Conservation (phyloP, 2,329 filamentous ascomycete genomes). For the Stylonectria norvegica region DNA sequence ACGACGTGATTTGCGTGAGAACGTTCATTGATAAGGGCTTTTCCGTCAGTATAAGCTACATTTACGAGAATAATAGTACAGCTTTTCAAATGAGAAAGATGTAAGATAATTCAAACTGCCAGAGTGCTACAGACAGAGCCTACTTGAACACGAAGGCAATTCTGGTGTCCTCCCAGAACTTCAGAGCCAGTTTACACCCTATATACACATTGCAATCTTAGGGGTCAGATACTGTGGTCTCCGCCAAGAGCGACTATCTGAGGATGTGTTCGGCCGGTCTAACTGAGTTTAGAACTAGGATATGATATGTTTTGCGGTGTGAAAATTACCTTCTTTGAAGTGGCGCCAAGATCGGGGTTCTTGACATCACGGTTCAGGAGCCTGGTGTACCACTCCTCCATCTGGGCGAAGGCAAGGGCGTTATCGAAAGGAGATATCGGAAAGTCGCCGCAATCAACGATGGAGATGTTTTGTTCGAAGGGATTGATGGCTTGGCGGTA, state of each 20-base stretch:
- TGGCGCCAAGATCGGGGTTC: neutral
- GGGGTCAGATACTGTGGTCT: slow-evolving; percentile 4
- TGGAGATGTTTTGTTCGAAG: slow-evolving; percentile 1
- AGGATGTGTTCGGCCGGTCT: slow-evolving; percentile 2
- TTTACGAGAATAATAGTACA: too few relatives aligned
- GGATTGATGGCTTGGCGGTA: slow-evolving; percentile 2
- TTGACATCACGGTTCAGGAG: slow-evolving; percentile 1
- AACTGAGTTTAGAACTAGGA: neutral
- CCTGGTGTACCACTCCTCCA: slow-evolving; percentile 6
- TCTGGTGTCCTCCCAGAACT: too few relatives aligned
- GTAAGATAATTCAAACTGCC: too few relatives aligned
- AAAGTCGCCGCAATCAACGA: slow-evolving; percentile 6
- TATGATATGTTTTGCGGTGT: neutral
- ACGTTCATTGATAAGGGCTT: too few relatives aligned
- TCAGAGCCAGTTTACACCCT: too few relatives aligned
- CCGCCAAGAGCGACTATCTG: slow-evolving; percentile 6
- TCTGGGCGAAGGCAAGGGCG: slow-evolving; percentile 5
- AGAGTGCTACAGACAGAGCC: too few relatives aligned
- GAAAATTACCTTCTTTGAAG: neutral
- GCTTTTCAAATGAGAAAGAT: too few relatives aligned
- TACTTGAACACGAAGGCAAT: too few relatives aligned
- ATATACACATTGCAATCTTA: slow-evolving; percentile 1
- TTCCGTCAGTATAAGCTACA: too few relatives aligned
- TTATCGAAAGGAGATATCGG: slow-evolving; percentile 8
- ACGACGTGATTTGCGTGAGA: too few relatives aligned